These are phyloP conservation scores for Fusarium incarnatum DNA, from an alignment of 2,329 filamentous ascomycete genomes.

Conservation along the genomic window DNA sequence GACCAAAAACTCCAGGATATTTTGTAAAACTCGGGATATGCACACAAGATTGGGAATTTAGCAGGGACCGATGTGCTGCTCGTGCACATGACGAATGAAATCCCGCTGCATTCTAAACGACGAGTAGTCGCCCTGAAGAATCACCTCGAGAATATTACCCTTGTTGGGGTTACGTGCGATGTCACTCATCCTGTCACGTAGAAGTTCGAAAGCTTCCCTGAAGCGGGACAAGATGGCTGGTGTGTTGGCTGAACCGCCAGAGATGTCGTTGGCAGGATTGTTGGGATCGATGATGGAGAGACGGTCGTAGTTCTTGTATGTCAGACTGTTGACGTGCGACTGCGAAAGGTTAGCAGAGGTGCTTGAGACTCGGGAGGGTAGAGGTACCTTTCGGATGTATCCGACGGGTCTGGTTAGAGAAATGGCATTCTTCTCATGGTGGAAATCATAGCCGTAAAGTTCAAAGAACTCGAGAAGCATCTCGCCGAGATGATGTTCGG, in stretches of 20 bases:
- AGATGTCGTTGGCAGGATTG: conserved; percentile 85
- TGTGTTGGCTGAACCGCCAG: conserved; percentile 83
- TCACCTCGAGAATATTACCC: conserved; percentile 70
- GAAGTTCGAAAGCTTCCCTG: conserved; percentile 66
- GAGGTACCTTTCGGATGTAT: conserved; percentile 83
- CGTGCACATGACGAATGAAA: conserved; percentile 67
- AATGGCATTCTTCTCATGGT: conserved; percentile 77
- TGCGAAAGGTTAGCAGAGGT: conserved; percentile 47
- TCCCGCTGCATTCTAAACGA: conserved; percentile 77
- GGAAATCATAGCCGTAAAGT: conserved; percentile 86
- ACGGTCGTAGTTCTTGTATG: conserved; percentile 72
- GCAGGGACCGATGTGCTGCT: conserved; percentile 53
- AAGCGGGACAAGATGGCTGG: conserved; percentile 76
- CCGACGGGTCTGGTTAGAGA: conserved; percentile 75
- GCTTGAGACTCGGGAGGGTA: too few species aligned
- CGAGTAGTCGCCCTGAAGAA: conserved; percentile 83
- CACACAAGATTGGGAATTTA: conserved; percentile 23
- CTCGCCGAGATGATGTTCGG: conserved; percentile 78
- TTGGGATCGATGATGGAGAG: conserved; percentile 95
- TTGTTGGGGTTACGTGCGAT: conserved; percentile 53
- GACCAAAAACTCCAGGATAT: conserved; percentile 31
- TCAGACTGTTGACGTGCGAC: conserved; percentile 58
- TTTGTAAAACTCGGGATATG: not conserved
- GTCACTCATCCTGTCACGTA: conserved; percentile 69
- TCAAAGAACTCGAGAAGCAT: conserved; percentile 89